Conservation (phyloP, 208 protist species). For the Trypanosomatidae sp. region DNA sequence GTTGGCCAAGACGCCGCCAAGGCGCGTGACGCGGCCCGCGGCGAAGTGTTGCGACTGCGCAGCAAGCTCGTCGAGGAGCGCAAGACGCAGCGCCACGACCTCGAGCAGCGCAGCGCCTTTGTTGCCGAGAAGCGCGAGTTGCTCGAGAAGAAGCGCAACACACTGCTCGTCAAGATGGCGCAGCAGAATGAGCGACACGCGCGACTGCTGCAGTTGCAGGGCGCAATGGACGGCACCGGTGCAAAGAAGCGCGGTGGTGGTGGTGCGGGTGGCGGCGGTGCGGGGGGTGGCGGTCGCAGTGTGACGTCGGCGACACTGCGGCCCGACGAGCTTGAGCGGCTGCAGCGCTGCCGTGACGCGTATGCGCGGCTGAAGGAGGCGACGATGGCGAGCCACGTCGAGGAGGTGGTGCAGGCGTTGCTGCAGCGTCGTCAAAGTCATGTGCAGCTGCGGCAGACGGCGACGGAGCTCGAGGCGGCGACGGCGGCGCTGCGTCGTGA, state of each 20-base stretch:
- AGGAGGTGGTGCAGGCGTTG: slow-evolving; percentile 60
- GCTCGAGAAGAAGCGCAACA: slow-evolving; percentile 41
- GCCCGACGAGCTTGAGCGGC: slow-evolving; percentile 55
- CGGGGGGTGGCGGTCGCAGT: slow-evolving; percentile 9
- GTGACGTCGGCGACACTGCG: slow-evolving; percentile 8
- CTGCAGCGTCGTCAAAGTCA: slow-evolving; percentile 49
- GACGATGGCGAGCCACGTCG: slow-evolving; percentile 61
- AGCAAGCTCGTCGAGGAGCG: slow-evolving; percentile 52
- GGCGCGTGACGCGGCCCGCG: slow-evolving; percentile 65
- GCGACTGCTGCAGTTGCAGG: slow-evolving; percentile 6
- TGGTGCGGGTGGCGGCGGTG: slow-evolving; percentile 6
- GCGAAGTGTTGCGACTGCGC: slow-evolving; percentile 67
- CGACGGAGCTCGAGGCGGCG: slow-evolving; percentile 40
- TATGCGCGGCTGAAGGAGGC: slow-evolving; percentile 90
- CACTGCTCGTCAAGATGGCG: slow-evolving; percentile 42
- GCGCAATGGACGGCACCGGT: no score
- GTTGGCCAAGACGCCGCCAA: slow-evolving; percentile 81
- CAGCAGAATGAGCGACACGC: slow-evolving; percentile 61
- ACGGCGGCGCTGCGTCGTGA: slow-evolving; percentile 45
- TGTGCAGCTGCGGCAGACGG: slow-evolving; percentile 44
- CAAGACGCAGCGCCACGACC: slow-evolving; percentile 64
- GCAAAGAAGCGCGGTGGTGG: neutral
- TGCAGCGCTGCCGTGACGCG: slow-evolving; percentile 65
- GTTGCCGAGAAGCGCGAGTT: slow-evolving; percentile 63
- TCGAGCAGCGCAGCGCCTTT: slow-evolving; percentile 71